Conservation (phyloP, 768 basidiomycete species). For the Kwoniella dejecticola region DNA sequence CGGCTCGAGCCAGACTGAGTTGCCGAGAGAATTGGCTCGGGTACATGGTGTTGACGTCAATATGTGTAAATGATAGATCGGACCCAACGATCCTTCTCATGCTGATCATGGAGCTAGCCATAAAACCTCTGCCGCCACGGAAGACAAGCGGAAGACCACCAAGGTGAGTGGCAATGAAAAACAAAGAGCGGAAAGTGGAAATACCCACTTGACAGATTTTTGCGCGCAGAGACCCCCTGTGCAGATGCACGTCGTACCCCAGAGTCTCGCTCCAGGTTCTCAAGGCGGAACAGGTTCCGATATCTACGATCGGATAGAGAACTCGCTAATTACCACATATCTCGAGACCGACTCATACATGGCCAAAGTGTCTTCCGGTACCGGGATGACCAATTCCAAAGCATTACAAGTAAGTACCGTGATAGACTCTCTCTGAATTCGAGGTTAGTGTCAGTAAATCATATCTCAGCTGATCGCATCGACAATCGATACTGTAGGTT, state of each 20-base stretch:
- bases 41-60: too few relatives aligned
- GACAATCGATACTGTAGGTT: too few relatives aligned
- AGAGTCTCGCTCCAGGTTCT: conserved; percentile 28
- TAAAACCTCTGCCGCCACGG: not conserved
- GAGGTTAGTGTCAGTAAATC: not conserved
- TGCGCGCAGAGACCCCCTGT: conserved; percentile 1
- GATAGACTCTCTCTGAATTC: too few relatives aligned
- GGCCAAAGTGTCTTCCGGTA: conserved; percentile 36
- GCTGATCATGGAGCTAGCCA: not conserved
- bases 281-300: conserved; percentile 22
- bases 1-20: not conserved
- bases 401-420: conserved; percentile 46
- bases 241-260: conserved; percentile 9
- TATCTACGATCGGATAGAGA: conserved; percentile 32
- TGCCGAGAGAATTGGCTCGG: not conserved
- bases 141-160: not conserved
- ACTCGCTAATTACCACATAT: conserved; percentile 29
- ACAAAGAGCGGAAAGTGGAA: not conserved
- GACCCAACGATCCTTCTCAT: conserved; percentile 4
- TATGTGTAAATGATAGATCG: conserved; percentile 1
- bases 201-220: too few relatives aligned
- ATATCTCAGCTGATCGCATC: not conserved
- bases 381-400: conserved; percentile 50
- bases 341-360: conserved; percentile 43
- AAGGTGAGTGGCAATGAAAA: not conserved